Percentiles rank a stretch among this genome's conserved stretches.
Conservation (phyloP, 768 basidiomycete species). For the Tulasnella sp. region DNA sequence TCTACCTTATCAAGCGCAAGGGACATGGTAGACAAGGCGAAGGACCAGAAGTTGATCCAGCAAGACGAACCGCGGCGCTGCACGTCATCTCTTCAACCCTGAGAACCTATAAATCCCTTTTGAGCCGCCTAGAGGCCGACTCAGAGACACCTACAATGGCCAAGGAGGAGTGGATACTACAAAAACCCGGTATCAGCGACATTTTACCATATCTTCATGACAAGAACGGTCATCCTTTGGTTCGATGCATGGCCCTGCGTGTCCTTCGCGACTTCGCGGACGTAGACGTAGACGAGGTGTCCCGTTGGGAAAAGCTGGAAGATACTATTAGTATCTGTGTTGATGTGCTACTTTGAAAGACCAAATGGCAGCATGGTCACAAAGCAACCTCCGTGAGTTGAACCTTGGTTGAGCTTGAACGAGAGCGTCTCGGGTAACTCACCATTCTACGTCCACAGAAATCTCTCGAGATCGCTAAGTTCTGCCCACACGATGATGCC, state of each 20-base stretch:
- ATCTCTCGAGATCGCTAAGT: neutral
- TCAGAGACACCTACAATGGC: neutral
- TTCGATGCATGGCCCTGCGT: neutral
- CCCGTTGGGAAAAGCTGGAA: neutral
- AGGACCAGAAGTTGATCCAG: neutral
- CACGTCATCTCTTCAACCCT: neutral
- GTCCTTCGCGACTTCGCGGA: neutral
- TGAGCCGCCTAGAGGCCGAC: neutral
- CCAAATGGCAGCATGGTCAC: conserved; percentile 20
- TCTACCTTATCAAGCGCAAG: neutral
- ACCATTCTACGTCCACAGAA: neutral
- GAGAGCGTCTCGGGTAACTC: neutral
- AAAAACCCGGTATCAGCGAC: neutral
- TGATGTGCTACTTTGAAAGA: conserved; percentile 1
- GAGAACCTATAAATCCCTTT: neutral
- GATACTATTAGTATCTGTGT: neutral
- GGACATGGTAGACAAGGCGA: neutral
- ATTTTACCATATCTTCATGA: neutral
- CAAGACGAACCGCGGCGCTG: neutral
- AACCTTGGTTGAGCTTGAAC: neutral
- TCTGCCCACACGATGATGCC: conserved; percentile 23
- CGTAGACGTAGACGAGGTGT: neutral
- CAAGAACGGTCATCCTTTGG: neutral
- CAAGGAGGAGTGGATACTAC: neutral
- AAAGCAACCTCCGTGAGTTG: neutral